Percentiles rank a stretch among this genome's conserved stretches.
These are phyloP conservation scores for Pythium chondricola DNA, from an alignment of 352 stramenopile genomes.

Conservation along the genomic window DNA sequence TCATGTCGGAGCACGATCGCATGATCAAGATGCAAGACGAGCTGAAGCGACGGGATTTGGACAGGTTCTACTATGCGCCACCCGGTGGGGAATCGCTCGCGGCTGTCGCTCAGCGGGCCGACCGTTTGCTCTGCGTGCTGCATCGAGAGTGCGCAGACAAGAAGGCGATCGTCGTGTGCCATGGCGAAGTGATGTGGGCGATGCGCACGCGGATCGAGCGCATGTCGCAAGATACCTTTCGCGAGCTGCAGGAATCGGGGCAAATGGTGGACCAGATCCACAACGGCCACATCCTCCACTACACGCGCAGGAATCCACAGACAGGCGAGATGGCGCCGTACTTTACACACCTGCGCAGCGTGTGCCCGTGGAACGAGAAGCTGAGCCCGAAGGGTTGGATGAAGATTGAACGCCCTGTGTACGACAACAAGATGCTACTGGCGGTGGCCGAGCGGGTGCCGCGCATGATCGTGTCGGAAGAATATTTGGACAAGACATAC, in stretches of 20 bases:
- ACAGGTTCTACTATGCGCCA: constrained; percentile 85
- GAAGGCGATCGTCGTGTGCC: constrained; percentile 78
- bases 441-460: constrained; percentile 78
- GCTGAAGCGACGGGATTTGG: constrained; percentile 69
- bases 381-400: constrained; percentile 85
- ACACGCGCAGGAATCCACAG: constrained; percentile 69
- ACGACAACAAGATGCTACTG: constrained; percentile 85
- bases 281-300: constrained; percentile 86
- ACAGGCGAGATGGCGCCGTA: constrained; percentile 74
- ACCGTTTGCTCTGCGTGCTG: constrained; percentile 68
- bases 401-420: constrained; percentile 85
- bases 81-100: constrained; percentile 80
- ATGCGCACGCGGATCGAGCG: constrained; percentile 83
- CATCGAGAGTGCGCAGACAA: constrained; percentile 79
- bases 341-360: constrained; percentile 85
- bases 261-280: constrained; percentile 88
- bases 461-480: constrained; percentile 85
- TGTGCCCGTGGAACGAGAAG: constrained; percentile 88
- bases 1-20: constrained; percentile 85
- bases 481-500: constrained; percentile 86
- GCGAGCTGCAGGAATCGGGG: constrained; percentile 75
- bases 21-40: constrained; percentile 87
- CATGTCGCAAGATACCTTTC: constrained; percentile 86
- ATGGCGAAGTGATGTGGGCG: constrained; percentile 88
- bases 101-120: constrained; percentile 72